phyloP scores from a whole-genome alignment of 2,329 filamentous ascomycete species.

The Mycosphaerella sp. region DNA sequence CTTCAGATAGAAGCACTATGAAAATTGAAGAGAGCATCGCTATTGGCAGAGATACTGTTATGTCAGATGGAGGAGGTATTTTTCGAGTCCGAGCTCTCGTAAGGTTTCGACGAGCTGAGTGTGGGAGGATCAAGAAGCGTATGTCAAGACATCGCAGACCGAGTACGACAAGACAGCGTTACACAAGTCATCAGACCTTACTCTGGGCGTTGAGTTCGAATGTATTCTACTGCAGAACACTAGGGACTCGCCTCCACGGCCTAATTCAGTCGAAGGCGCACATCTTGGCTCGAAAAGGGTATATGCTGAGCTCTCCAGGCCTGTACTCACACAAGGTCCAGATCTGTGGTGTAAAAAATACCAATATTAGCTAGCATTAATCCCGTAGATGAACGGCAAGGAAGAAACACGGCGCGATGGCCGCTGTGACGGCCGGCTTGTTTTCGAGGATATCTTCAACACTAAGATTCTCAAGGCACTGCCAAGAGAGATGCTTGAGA shows the following conservation, averaged over 20 bases:
- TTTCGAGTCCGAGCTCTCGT: not conserved
- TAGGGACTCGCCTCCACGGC: not conserved
- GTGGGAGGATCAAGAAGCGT: not conserved
- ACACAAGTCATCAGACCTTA: conserved; percentile 1
- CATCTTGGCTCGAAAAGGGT: not conserved
- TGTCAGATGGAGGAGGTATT: not conserved
- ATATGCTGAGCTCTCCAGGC: conserved; percentile 2
- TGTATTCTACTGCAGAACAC: conserved; percentile 9
- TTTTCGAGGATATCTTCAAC: not conserved
- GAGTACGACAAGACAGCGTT: conserved; percentile 1
- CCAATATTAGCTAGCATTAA: conserved; percentile 3
- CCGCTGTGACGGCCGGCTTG: not conserved
- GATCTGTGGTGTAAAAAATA: not conserved
- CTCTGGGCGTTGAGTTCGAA: conserved; percentile 16
- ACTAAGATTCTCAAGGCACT: not conserved
- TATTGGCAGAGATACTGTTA: not conserved
- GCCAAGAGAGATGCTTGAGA: not conserved
- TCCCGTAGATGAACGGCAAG: not conserved
- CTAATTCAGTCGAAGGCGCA: not conserved
- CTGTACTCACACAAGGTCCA: not conserved
- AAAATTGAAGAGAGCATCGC: not conserved
- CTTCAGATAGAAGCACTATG: not conserved
- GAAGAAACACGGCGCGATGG: not conserved
- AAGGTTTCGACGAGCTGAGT: not conserved
- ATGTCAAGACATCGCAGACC: not conserved